Percentiles rank a stretch among this genome's conserved stretches.
phyloP scores from a whole-genome alignment of 768 basidiomycete genomes.

The Tulasnella sp. region DNA sequence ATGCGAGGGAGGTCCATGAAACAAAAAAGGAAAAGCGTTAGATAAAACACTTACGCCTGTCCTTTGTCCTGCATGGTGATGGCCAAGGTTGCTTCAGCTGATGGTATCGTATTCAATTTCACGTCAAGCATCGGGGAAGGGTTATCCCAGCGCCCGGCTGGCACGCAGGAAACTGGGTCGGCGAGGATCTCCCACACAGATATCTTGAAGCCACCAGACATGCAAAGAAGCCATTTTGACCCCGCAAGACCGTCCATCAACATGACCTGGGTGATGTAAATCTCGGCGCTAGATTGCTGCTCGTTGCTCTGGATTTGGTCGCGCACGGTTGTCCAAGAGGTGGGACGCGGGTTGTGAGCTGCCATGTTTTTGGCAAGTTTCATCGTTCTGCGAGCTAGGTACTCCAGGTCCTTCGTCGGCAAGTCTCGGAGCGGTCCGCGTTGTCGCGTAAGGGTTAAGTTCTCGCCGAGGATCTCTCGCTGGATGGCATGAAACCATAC shows the following conservation, averaged over 20 bases:
- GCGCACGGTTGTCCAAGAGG: not conserved
- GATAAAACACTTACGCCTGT: not conserved
- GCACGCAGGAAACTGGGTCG: conserved; percentile 1
- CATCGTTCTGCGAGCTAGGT: not conserved
- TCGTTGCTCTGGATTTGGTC: not conserved
- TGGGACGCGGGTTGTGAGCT: not conserved
- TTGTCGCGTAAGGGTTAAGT: not conserved
- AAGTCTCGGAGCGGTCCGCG: not conserved
- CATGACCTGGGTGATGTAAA: conserved; percentile 12
- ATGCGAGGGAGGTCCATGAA: not conserved
- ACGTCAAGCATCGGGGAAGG: not conserved
- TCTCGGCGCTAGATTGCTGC: not conserved
- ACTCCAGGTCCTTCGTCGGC: not conserved
- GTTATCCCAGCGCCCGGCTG: conserved; percentile 11
- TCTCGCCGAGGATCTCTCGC: not conserved
- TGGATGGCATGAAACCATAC: not conserved
- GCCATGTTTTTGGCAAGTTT: conserved; percentile 1
- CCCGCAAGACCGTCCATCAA: not conserved
- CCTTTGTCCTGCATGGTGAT: not conserved
- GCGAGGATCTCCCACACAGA: conserved; percentile 5
- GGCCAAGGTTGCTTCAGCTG: not conserved
- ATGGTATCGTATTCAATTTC: not conserved
- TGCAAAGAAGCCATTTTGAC: conserved; percentile 8
- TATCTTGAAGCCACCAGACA: not conserved
- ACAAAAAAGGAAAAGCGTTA: not conserved